phyloP scores from a whole-genome alignment of 371 early-diverging fungal species.

The Syncephalis fuscata region DNA sequence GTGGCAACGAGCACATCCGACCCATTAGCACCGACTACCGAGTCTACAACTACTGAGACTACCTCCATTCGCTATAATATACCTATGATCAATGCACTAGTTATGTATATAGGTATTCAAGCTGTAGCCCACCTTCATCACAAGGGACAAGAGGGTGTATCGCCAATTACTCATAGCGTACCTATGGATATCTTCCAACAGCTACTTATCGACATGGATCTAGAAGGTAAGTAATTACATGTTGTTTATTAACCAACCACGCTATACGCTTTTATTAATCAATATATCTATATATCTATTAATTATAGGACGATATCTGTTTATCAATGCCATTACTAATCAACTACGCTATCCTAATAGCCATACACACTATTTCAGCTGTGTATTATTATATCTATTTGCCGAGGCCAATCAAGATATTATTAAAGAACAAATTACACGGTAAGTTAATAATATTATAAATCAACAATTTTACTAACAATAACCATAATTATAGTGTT shows the following conservation, averaged over 20 bases:
- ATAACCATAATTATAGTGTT: conserved; percentile 33
- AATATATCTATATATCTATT: too few relatives aligned
- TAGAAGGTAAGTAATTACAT: conserved; percentile 45
- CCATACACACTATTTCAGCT: conserved; percentile 89
- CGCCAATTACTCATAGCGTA: conserved; percentile 46
- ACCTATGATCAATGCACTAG: conserved; percentile 70
- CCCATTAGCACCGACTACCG: conserved; percentile 7
- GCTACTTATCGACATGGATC: conserved; percentile 55
- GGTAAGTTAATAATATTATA: conserved; percentile 12
- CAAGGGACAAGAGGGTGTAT: conserved; percentile 10
- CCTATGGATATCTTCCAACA: conserved; percentile 76
- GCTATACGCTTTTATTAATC: too few relatives aligned
- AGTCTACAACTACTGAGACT: too few relatives aligned
- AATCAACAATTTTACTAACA: not conserved
- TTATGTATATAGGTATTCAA: conserved; percentile 71
- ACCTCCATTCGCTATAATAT: conserved; percentile 49
- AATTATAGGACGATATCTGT: conserved; percentile 52
- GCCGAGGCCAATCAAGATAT: conserved; percentile 64
- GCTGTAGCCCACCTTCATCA: conserved; percentile 44
- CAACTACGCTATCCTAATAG: conserved; percentile 94
- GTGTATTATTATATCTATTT: conserved; percentile 72
- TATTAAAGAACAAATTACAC: conserved; percentile 86
- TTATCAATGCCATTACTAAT: conserved; percentile 86
- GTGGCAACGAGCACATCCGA: not conserved
- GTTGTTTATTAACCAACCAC: not conserved